Base-by-base conservation (phyloP, 345 rosid species). In the Rubroshorea leprosula region DNA sequence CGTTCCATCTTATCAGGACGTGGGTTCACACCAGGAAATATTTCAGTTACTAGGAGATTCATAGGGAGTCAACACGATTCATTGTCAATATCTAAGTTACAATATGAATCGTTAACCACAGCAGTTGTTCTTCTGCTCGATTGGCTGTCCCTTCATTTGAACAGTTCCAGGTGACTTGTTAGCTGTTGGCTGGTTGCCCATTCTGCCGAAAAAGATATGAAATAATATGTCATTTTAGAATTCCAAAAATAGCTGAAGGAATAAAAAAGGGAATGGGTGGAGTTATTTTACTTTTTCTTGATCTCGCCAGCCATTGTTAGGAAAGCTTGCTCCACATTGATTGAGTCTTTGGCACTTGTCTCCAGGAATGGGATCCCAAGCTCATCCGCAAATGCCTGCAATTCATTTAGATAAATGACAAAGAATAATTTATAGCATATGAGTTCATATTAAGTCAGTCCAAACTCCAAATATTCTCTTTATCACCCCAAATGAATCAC, bases 331-430 rank as follows among this genome's bases (percentile, higher is more conserved):
- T 85, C 96, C 46, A 88, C 96, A 8, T 88, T 88, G 56, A 79
- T 83, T 45, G 92, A 66, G 68, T 85, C 92, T 77, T 85, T 85
- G 59, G 96, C 96, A 74, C 92, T 87, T 43, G 96, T 87, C 78
- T 87, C 92, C 16, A 87, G 84, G 71, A 85, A 83, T 19, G 89
- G 89, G 61, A 87, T 83, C 61, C 87, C 89, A 5, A 80, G 85
- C 64, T 87, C 89, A 62, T 85, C 92, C 23, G 92, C 96, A 60
- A 85, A 76, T 20, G 90, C 93, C 93, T 88, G 76, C 23, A 58
- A 49, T 70, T 60, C 43, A 41, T 70, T 39, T 35, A 49, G 22
- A 63, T 29, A 23, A 20, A 60, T 12, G 8, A 57, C 57, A 56
- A 63, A 48, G 65, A 6, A 55, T 65, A 9, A 38, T 51, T 23